A percentile compares a stretch with the other conserved stretches of the same genome.
These are phyloP conservation scores for Vigna unguiculata DNA, from an alignment of 306 rosid genomes.

Conservation along the genomic window DNA sequence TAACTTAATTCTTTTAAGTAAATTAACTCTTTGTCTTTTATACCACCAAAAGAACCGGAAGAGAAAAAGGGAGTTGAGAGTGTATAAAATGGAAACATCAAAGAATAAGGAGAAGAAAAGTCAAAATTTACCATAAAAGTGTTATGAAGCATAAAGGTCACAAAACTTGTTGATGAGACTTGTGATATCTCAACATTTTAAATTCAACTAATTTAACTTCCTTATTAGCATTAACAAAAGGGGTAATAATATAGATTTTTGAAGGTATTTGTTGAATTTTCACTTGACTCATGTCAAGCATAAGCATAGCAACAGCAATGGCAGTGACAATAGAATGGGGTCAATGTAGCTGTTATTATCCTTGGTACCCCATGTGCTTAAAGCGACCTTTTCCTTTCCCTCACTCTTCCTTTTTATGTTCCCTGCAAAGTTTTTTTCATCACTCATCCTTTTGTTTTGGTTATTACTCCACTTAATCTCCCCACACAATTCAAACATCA, in stretches of 20 bases:
- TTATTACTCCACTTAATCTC: constrained; percentile 34
- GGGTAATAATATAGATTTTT: not conserved
- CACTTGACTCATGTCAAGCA: not conserved
- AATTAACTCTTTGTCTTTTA: no score
- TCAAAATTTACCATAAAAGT: not conserved
- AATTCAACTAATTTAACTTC: not conserved
- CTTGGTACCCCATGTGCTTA: constrained; percentile 53
- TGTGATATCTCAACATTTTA: not conserved
- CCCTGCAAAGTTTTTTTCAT: constrained; percentile 7
- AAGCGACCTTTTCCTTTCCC: constrained; percentile 44
- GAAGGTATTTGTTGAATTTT: not conserved
- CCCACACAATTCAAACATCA: constrained; percentile 20
- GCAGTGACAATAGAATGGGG: constrained; percentile 35
- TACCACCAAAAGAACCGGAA: no score
- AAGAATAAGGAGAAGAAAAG: not conserved
- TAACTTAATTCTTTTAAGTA: no score
- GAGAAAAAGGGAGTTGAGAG: no score
- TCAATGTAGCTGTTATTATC: constrained; percentile 28
- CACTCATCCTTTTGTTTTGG: constrained; percentile 31
- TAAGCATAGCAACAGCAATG: not conserved
- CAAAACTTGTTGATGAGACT: not conserved
- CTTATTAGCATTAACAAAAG: not conserved
- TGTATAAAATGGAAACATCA: not conserved
- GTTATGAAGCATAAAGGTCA: not conserved
- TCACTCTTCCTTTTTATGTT: constrained; percentile 39